Conservation (phyloP, 257 asterid species). For the Primulina tabacum region DNA sequence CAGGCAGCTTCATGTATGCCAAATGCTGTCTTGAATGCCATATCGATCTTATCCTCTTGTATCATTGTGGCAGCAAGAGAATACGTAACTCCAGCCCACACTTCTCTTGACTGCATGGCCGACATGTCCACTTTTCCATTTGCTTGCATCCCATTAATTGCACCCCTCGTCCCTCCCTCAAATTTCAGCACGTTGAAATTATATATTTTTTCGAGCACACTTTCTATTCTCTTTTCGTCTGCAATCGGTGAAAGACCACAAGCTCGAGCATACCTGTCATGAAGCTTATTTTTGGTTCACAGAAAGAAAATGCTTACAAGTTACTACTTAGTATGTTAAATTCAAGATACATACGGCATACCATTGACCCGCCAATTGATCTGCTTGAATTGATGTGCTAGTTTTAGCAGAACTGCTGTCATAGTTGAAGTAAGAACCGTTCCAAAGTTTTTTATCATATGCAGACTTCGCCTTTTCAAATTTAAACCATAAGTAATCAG, state of each 20-base stretch:
- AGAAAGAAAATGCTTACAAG: background rate
- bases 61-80: conserved; percentile 75
- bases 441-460: conserved; percentile 57
- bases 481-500: conserved; percentile 58
- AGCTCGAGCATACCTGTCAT: conserved; percentile 61
- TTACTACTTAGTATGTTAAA: background rate
- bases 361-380: conserved; percentile 89
- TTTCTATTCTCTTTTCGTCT: conserved; percentile 51
- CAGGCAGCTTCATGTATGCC: conserved; percentile 56
- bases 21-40: conserved; percentile 60
- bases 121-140: conserved; percentile 61
- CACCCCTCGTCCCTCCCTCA: conserved; percentile 61
- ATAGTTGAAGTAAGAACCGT: conserved; percentile 70
- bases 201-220: conserved; percentile 48
- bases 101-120: conserved; percentile 66
- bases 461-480: conserved; percentile 61
- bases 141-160: conserved; percentile 71
- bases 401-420: conserved; percentile 43
- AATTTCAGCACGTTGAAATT: conserved; percentile 60
- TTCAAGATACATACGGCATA: conserved; percentile 28
- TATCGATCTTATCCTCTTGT: conserved; percentile 55
- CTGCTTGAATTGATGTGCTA: conserved; percentile 74
- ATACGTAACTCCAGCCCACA: conserved; percentile 78
- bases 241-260: conserved; percentile 68
- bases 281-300: background rate